A percentile compares a stretch with the other conserved stretches of the same genome.
Evolutionary conservation across 1,284 basidiomycete species (phyloP).

Genomic region (Ganoderma multipileum): DNA sequence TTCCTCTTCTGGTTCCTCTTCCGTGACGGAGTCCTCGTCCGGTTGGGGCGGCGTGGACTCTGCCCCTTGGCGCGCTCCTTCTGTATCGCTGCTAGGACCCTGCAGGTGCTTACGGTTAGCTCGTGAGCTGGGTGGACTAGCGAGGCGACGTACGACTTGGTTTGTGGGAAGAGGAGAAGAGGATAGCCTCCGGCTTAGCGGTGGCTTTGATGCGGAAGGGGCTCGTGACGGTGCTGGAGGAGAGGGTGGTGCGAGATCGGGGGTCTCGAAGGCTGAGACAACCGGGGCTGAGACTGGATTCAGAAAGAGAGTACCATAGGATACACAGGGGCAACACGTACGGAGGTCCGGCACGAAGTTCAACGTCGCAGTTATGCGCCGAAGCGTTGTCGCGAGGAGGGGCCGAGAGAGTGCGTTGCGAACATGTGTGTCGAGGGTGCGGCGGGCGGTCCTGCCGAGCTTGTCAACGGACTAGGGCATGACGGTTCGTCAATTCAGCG

Average conservation of each 20-base stretch:
- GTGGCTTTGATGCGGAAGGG: constrained; percentile 15
- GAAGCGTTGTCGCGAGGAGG: constrained; percentile 65
- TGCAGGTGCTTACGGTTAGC: constrained; percentile 9
- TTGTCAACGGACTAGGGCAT: constrained; percentile 66
- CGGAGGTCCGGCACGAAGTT: constrained; percentile 68
- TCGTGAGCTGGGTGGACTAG: too few relatives aligned
- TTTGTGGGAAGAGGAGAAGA: constrained; percentile 9
- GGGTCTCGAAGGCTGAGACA: constrained; percentile 31
- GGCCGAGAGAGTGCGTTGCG: constrained; percentile 73
- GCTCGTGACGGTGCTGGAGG: constrained; percentile 23
- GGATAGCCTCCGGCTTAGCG: constrained; percentile 14
- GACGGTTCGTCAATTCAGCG: constrained; percentile 19
- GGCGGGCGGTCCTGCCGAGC: constrained; percentile 67
- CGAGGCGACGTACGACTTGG: constrained; percentile 12
- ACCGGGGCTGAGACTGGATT: constrained; percentile 38
- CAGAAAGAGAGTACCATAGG: constrained; percentile 17
- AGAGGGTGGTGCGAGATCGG: constrained; percentile 33
- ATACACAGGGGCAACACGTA: constrained; percentile 44
- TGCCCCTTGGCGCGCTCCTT: constrained; percentile 15
- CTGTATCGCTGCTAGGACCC: constrained; percentile 7
- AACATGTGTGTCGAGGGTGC: constrained; percentile 72
- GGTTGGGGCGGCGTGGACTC: constrained; percentile 5
- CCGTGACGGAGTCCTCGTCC: constrained; percentile 55
- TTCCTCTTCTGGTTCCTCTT: constrained; percentile 42
- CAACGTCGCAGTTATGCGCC: constrained; percentile 72